Evolutionary conservation across 2,329 filamentous ascomycete species (phyloP).

Genomic region (Claviceps sp.): DNA sequence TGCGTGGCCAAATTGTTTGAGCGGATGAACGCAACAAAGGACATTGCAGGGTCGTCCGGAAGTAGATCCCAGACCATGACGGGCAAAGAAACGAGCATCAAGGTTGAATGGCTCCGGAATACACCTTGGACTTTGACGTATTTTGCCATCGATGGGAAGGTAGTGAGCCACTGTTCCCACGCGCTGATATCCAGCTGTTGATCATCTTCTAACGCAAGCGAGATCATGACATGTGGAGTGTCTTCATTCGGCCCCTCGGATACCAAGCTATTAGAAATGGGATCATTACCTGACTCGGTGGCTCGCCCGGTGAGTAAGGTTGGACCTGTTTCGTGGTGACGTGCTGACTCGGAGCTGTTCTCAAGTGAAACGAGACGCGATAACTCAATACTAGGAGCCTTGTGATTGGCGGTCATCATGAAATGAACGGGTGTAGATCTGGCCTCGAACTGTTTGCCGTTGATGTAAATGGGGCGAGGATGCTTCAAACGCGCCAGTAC

Average conservation of each 20-base stretch:
- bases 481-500: constrained; percentile 47
- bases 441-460: constrained; percentile 43
- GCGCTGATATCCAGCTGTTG: constrained; percentile 42
- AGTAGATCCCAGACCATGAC: constrained; percentile 47
- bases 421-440: constrained; percentile 47
- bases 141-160: constrained; percentile 43
- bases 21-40: constrained; percentile 44
- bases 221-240: constrained; percentile 47
- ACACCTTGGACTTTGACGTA: constrained; percentile 48
- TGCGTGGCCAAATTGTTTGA: constrained; percentile 39
- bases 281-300: constrained; percentile 11
- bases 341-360: constrained; percentile 7
- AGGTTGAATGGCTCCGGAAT: constrained; percentile 47
- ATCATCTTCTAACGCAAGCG: constrained; percentile 43
- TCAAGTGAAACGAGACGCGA: constrained; percentile 21
- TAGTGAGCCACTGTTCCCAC: constrained; percentile 44
- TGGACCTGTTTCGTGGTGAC: constrained; percentile 7
- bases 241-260: constrained; percentile 37
- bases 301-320: constrained; percentile 13
- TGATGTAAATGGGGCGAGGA: constrained; percentile 41
- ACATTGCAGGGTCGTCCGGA: constrained; percentile 42
- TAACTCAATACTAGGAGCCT: constrained; percentile 43
- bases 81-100: constrained; percentile 43
- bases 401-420: constrained; percentile 50
- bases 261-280: constrained; percentile 14